Percentiles rank a stretch among this genome's conserved stretches.
phyloP scores from a whole-genome alignment of 2,329 filamentous ascomycete genomes.

The Pseudogymnoascus sp. region DNA sequence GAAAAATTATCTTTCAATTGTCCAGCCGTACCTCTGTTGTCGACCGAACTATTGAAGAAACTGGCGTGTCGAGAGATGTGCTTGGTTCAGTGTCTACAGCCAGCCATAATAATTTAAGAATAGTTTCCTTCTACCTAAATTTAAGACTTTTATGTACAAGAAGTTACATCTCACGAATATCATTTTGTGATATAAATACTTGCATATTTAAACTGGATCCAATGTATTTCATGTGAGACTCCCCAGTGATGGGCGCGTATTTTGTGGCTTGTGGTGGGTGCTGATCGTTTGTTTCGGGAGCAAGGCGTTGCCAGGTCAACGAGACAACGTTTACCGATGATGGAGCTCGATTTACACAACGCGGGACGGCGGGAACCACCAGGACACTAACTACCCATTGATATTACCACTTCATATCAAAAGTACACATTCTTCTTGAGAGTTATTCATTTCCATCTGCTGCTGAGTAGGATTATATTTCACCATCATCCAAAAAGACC shows the following conservation, averaged over 20 bases:
- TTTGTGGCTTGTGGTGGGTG: neutral
- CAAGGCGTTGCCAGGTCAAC: slow-evolving; percentile 2
- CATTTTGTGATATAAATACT: neutral
- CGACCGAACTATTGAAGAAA: neutral
- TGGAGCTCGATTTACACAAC: neutral
- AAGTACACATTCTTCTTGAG: neutral
- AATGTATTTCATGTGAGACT: neutral
- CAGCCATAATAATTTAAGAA: slow-evolving; percentile 4
- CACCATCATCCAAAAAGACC: neutral
- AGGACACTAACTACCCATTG: slow-evolving; percentile 1
- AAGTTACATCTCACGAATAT: neutral
- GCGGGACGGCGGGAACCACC: slow-evolving; percentile 1
- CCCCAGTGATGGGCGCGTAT: neutral
- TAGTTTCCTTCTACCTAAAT: slow-evolving; percentile 4
- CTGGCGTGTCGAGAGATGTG: neutral
- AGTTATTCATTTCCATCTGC: neutral
- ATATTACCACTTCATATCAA: slow-evolving; percentile 2
- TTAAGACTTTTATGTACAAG: neutral
- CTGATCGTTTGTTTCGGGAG: neutral
- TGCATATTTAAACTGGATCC: neutral
- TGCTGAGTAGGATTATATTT: neutral
- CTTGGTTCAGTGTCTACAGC: neutral
- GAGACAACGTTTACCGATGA: neutral
- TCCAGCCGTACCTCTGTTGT: neutral
- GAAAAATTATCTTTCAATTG: slow-evolving; percentile 3